Base-by-base conservation (phyloP, 2,329 filamentous ascomycete species). In the Ceratocystiopsis brevicomis region DNA sequence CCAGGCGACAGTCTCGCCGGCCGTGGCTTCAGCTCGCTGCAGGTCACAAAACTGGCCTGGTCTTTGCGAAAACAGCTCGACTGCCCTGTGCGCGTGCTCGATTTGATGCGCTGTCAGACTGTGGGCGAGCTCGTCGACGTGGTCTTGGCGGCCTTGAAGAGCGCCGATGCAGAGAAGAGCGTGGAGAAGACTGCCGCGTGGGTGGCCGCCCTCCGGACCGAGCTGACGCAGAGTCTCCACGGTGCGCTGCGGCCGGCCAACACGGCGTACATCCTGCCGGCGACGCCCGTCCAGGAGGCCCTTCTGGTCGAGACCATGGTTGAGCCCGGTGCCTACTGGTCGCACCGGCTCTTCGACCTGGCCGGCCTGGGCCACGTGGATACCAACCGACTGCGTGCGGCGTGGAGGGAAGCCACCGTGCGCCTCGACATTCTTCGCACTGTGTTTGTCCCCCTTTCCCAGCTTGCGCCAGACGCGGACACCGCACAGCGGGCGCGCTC, bases 241-340 rank as follows among this genome's bases (percentile, higher is more conserved):
- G 51, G 51, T 11, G 37, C 47, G 0, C 15, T 40, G 25, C 45
- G 42, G 3, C 49, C 49, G 4, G 10, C 41, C 4, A 44, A 48
- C 39, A 50, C 47, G 1, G 36, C 38, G n/a, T 49, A 49, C 35
- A 47, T 56, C 15, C 40, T 57, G 10, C 55, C 54, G 1, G 50
- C 57, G 12, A 58, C 58, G 6, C 54, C 58, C 1, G 50, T 62
- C 14, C 60, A 62, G 44, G 60, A 62, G 41, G 57, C 58, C 25
- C 49, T 62, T 18, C 49, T 62, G 9, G 56, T 56, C 32, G 61
- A 63, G 51, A 61, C 58, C 1, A 57, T 62, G 56, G 50, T 56
- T 6, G 57, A 54, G 16, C 51, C 54, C 5, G 51, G 55, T 19
- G 53, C 58, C 39, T 62, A 63, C 47, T 63, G 60, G 60, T 58